These are phyloP conservation scores for Teratosphaeria gauchensis DNA, from an alignment of 2,329 filamentous ascomycete genomes.

Conservation along the genomic window DNA sequence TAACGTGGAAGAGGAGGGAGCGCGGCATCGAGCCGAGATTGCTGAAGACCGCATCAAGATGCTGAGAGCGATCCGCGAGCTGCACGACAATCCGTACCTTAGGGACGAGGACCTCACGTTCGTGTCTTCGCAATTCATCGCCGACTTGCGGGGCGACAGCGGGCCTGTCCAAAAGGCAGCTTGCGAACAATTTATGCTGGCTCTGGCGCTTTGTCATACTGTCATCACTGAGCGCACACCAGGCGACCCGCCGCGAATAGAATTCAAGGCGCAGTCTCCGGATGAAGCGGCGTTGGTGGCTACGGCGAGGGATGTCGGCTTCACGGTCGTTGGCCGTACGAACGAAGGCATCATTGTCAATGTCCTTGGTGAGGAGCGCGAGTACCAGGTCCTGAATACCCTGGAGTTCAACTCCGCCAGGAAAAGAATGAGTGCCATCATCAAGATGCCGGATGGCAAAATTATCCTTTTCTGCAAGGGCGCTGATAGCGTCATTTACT, in stretches of 20 bases:
- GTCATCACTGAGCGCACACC: slow-evolving; percentile 85
- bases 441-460: slow-evolving; percentile 82
- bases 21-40: slow-evolving; percentile 65
- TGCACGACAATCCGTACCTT: slow-evolving; percentile 85
- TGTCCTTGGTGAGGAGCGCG: slow-evolving; percentile 72
- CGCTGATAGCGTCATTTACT: slow-evolving; percentile 94
- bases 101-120: slow-evolving; percentile 87
- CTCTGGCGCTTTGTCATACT: slow-evolving; percentile 88
- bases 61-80: slow-evolving; percentile 59
- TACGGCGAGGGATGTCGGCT: slow-evolving; percentile 90
- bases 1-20: slow-evolving; percentile 71
- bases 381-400: slow-evolving; percentile 83
- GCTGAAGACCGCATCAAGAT: slow-evolving; percentile 65
- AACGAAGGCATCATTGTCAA: slow-evolving; percentile 77
- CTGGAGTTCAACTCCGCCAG: slow-evolving; percentile 95
- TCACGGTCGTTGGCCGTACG: slow-evolving; percentile 75
- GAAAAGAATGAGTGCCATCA: slow-evolving; percentile 96
- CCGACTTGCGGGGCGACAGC: slow-evolving; percentile 68
- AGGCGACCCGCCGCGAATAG: slow-evolving; percentile 81
- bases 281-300: slow-evolving; percentile 92
- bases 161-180: slow-evolving; percentile 67
- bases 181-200: slow-evolving; percentile 87
- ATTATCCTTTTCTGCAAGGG: slow-evolving; percentile 96
- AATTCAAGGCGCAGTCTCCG: slow-evolving; percentile 95
- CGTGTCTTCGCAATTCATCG: slow-evolving; percentile 78